Evolutionary conservation across 768 basidiomycete species (phyloP).

Genomic region (Baorangia bicolor): DNA sequence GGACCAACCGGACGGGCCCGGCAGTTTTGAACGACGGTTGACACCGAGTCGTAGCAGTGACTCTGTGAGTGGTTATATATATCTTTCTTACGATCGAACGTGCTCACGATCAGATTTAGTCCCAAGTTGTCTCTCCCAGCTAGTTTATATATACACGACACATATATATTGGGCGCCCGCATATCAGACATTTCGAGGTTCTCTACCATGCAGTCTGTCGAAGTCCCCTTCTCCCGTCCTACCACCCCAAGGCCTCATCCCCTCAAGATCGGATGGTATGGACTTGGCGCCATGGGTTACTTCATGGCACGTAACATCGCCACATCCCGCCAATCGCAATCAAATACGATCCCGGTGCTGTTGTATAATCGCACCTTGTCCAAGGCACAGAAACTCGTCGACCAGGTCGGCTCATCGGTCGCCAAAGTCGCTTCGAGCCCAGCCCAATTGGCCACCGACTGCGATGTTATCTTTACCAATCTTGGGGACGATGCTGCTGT

Average conservation of each 20-base stretch:
- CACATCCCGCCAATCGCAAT: conserved; percentile 41
- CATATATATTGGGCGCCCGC: conserved; percentile 1
- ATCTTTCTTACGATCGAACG: not conserved
- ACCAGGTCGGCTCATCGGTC: conserved; percentile 53
- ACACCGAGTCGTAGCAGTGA: not conserved
- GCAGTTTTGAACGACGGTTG: not conserved
- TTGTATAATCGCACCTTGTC: conserved; percentile 74
- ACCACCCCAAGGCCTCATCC: conserved; percentile 44
- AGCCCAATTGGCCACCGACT: conserved; percentile 59
- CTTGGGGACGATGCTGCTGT: conserved; percentile 73
- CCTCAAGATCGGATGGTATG: conserved; percentile 44
- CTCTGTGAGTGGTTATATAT: not conserved
- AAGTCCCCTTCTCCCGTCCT: conserved; percentile 59
- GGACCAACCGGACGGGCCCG: no score
- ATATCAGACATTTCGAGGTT: conserved; percentile 5
- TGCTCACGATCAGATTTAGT: not conserved
- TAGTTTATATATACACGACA: not conserved
- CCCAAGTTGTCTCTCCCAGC: not conserved
- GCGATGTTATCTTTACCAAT: conserved; percentile 76
- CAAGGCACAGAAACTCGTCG: conserved; percentile 56
- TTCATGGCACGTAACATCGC: conserved; percentile 82
- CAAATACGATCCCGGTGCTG: conserved; percentile 50
- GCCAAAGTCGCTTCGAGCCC: conserved; percentile 56
- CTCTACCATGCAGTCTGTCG: conserved; percentile 12
- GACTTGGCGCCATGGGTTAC: conserved; percentile 68